Evolutionary conservation across 495 filamentous ascomycete genomes (phyloP), one percentile per base, ranked within the genome.

Genomic region (Aspergillus cristatus): DNA sequence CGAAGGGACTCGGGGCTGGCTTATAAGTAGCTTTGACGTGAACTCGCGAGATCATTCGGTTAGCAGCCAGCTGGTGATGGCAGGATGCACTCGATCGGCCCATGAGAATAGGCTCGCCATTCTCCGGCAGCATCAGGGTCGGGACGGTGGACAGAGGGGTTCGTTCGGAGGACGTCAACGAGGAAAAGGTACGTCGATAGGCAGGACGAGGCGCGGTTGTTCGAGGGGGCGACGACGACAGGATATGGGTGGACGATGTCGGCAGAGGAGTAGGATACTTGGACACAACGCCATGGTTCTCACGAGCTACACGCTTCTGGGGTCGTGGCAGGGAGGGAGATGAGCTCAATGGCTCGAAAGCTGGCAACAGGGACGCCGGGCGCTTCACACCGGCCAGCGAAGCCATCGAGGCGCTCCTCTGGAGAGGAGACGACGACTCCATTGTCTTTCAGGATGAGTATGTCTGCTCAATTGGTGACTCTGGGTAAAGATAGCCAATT

Each of bases 71-170:
- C 55, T 94, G 86, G 53, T 93, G 86, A 50, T 95, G 78, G 8
- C 86, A 94, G 18, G 87, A 90, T 53, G 81, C 89, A 68, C 84
- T 94, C 1, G 89, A 95, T 45, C 91, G 69, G 16, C 91, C 91
- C 80, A 98, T 90, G 20, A 81, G 69, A 14, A 93, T 53, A 2
- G 76, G 68, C 51, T 95, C 84, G 14, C 91, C 90, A 61, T 80
- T 82, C 45, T 79, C 78, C n/a, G 77, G 79, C 11, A 98, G 73
- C 52, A 84, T 74, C 30, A 97, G 68, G 6, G 79, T 76, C 2
- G 87, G 86, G 36, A 98, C 76, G 24, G 78, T 76, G 11, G 79
- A 82, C 26, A 98, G 71, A 12, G 91, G 91, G 42, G 78, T 73
- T 49, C 91, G 85, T 68, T 96, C 91, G 6, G 82, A 82, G 40